Evolutionary conservation across 768 basidiomycete species (phyloP).

Genomic region (Boletellus sp.): DNA sequence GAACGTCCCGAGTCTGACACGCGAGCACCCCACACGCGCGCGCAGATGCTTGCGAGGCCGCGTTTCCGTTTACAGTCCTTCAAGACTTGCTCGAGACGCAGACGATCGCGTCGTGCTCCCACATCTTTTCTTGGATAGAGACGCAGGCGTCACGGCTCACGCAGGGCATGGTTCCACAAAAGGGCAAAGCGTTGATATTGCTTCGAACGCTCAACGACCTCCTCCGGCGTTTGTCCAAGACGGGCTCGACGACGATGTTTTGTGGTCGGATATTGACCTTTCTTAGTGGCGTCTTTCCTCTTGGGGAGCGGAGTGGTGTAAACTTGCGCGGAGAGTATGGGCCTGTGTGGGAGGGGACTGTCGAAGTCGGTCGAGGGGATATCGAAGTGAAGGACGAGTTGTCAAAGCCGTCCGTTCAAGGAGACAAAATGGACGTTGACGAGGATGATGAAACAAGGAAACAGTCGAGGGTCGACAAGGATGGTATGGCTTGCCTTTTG

Average conservation of each 20-base stretch:
- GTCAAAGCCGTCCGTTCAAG: slow-evolving; percentile 31
- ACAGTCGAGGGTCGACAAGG: slow-evolving; percentile 50
- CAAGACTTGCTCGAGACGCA: slow-evolving; percentile 84
- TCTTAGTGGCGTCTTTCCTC: slow-evolving; percentile 77
- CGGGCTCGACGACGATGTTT: slow-evolving; percentile 79
- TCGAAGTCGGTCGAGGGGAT: slow-evolving; percentile 35
- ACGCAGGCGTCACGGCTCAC: slow-evolving; percentile 65
- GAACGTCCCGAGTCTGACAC: not conserved
- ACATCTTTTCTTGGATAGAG: slow-evolving; percentile 89
- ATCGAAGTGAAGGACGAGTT: slow-evolving; percentile 31
- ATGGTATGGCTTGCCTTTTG: slow-evolving; percentile 40
- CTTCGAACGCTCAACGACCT: slow-evolving; percentile 86
- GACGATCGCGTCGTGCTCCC: slow-evolving; percentile 80
- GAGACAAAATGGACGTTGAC: slow-evolving; percentile 65
- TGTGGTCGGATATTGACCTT: slow-evolving; percentile 88
- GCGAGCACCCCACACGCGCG: not conserved
- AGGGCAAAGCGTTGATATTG: slow-evolving; percentile 82
- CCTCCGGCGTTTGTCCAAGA: slow-evolving; percentile 81
- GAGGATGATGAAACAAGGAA: slow-evolving; percentile 35
- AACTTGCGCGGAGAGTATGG: slow-evolving; percentile 88
- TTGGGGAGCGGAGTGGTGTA: slow-evolving; percentile 88
- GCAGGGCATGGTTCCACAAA: slow-evolving; percentile 75
- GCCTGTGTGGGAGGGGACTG: slow-evolving; percentile 69
- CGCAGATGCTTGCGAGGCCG: slow-evolving; percentile 72
- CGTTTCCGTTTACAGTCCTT: slow-evolving; percentile 68